Evolutionary conservation across 2,329 filamentous ascomycete species (phyloP), one percentile per base, ranked within the genome.

Genomic region (Microdochium bolleyi): DNA sequence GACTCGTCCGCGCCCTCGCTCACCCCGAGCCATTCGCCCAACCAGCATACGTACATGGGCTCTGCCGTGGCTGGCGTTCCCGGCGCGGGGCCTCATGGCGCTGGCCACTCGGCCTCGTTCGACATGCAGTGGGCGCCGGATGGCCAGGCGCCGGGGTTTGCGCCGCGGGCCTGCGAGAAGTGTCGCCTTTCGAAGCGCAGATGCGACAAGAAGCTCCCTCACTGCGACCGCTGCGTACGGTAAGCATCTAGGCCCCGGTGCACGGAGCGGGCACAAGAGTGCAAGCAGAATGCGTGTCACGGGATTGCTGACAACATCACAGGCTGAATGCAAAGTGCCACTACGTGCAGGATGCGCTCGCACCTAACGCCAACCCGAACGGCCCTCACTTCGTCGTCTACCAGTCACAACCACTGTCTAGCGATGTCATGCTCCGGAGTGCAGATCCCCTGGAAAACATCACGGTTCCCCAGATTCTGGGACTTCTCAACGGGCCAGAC

Each of bases 391-490:
- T 66, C 30, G 58, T 66, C 48, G 59, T 66, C 34, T 60, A 62
- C 49, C 64, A 65, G 44, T 58, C 62, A n/a, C 61, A 60, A 52
- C 56, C 62, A 9, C 58, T 65, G 3, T 52, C 58, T 3, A 62
- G 57, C 51, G 64, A 67, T 38, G 53, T 55, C 8, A 53, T 65
- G 19, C 60, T 67, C 32, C 60, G 60, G 22, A 56, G 58, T 19
- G 32, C 59, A 10, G 62, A 67, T 49, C 64, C 64, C 4, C 62
- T 67, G 19, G 60, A 61, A 37, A 68, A 70, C 50, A 59, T 74
- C 50, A 62, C 68, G 14, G 64, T 65, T 48, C 55, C 64, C 9
- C 65, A 70, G 56, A 69, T 74, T 56, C 65, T 74, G 58, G 65
- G 66, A 27, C 63, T 74, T 19, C 60, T 74, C 19, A 63, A 64